Conservation (phyloP, 2,329 filamentous ascomycete species). For the Alternaria tenuissima region DNA sequence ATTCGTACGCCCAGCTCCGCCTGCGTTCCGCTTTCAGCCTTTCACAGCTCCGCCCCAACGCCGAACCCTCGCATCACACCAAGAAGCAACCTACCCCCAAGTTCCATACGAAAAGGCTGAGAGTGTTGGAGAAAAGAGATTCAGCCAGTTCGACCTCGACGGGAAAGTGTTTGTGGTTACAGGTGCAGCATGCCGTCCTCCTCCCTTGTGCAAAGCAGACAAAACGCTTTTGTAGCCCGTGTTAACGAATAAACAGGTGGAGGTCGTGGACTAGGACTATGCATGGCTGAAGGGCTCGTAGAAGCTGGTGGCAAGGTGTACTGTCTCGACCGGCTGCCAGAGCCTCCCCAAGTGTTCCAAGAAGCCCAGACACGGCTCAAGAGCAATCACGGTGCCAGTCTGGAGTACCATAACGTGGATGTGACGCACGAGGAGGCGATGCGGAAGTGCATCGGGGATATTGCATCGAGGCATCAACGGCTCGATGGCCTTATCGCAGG, state of each 20-base stretch:
- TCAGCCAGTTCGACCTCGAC: constrained; percentile 40
- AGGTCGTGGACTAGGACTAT: constrained; percentile 73
- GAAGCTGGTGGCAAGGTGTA: constrained; percentile 78
- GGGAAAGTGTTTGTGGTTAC: constrained; percentile 60
- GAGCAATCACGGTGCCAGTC: constrained; percentile 66
- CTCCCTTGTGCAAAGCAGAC: constrained; percentile 56
- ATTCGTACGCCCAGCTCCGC: constrained; percentile 12
- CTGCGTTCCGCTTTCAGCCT: constrained; percentile 12
- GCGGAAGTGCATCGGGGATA: constrained; percentile 70
- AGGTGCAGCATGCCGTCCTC: constrained; percentile 68
- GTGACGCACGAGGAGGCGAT: constrained; percentile 74
- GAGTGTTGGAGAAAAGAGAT: constrained; percentile 24
- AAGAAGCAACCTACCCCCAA: constrained; percentile 19
- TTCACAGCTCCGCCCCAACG: constrained; percentile 11
- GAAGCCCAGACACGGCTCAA: constrained; percentile 67
- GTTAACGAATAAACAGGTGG: constrained; percentile 62
- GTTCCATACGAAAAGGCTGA: constrained; percentile 31
- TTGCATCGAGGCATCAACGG: constrained; percentile 72
- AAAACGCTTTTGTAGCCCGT: constrained; percentile 38
- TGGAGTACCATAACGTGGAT: constrained; percentile 80
- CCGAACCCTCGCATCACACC: constrained; percentile 18
- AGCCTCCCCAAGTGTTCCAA: constrained; percentile 67
- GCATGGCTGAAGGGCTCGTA: constrained; percentile 74
- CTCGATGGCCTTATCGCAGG: constrained; percentile 78
- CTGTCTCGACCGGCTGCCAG: constrained; percentile 67